Percentiles rank a stretch among this genome's conserved stretches.
Evolutionary conservation across 768 basidiomycete species (phyloP).

Genomic region (Pulveroboletus ravenelii): DNA sequence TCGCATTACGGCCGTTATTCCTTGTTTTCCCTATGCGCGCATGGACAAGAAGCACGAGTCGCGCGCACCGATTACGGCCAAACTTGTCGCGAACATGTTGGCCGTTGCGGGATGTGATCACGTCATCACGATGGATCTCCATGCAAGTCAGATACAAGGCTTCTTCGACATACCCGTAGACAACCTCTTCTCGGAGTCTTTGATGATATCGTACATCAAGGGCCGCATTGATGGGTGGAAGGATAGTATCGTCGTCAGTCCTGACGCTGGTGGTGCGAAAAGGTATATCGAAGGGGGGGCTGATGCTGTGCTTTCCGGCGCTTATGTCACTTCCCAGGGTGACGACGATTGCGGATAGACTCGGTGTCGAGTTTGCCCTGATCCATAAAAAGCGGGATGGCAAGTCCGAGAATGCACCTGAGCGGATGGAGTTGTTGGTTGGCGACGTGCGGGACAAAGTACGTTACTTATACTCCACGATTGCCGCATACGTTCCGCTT

Average conservation of each 20-base stretch:
- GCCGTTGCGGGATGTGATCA: constrained; percentile 96
- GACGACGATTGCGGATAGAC: constrained; percentile 92
- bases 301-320: neutral
- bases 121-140: constrained; percentile 98
- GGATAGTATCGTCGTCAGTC: constrained; percentile 88
- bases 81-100: constrained; percentile 97
- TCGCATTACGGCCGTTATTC: constrained; percentile 95
- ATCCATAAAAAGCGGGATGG: constrained; percentile 88
- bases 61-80: constrained; percentile 95
- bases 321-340: constrained; percentile 50
- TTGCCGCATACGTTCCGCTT: neutral
- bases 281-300: constrained; percentile 50
- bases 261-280: constrained; percentile 98
- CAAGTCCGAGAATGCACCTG: constrained; percentile 58
- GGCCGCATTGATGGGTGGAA: constrained; percentile 80
- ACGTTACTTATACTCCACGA: neutral
- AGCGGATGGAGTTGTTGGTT: constrained; percentile 89
- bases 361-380: constrained; percentile 91
- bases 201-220: constrained; percentile 93
- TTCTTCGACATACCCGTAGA: constrained; percentile 99
- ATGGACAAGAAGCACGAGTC: constrained; percentile 99
- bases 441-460: constrained; percentile 92
- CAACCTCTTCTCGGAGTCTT: constrained; percentile 93
- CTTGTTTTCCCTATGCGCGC: constrained; percentile 94
- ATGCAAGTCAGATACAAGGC: constrained; percentile 96